Base-by-base conservation (phyloP, 1,284 basidiomycete genomes). In the Cutaneotrichosporon dermatis region DNA sequence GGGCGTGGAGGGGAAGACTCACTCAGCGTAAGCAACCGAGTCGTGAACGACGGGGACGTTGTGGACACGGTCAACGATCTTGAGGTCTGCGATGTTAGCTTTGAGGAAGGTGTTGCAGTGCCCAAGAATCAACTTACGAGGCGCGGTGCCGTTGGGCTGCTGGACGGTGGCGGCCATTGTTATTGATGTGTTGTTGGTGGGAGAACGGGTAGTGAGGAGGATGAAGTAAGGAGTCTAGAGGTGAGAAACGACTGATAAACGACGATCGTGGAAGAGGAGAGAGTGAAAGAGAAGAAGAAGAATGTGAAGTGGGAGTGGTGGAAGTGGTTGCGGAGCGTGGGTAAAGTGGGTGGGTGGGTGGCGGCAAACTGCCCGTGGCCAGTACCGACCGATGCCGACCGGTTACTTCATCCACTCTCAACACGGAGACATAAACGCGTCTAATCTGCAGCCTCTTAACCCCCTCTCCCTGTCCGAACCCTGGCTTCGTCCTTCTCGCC, bases 31-130 rank as follows among this genome's bases (percentile, higher is more conserved):
- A 35, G 71, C 66, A 56, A 77, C 65, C 51, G 74, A 73, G 66
- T 77, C 77, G 62, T 77, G 75, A 44, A 79, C 68, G 60, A 72
- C 68, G 39, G 77, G 77, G 44, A 79, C 71, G 36, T 68, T 63
- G 56, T 75, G 72, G 41, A 79, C 66, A 35, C 74, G 70, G 34
- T 66, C 63, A 51, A 79, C 71, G 60, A 79, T 77, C 69, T 76
- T 70, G 71, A 76, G 74, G 55, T 69, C 76, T 76, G 59, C 16
- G 48, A 3, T 35, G 58, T 59, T 5, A 59, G 58, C 42, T 3
- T 40, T 40, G 39, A 12, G 12, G 39, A 12, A 8, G 39, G 39
- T 34, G 25, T 25, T 6, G 13, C 33, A 36, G 6, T 36, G 34
- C 3, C 33, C 15, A 40, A 55, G n/a, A 43, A 15, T 9, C 9